These are phyloP conservation scores for Xylaria longipes DNA, from an alignment of 495 filamentous ascomycete genomes.

Conservation along the genomic window DNA sequence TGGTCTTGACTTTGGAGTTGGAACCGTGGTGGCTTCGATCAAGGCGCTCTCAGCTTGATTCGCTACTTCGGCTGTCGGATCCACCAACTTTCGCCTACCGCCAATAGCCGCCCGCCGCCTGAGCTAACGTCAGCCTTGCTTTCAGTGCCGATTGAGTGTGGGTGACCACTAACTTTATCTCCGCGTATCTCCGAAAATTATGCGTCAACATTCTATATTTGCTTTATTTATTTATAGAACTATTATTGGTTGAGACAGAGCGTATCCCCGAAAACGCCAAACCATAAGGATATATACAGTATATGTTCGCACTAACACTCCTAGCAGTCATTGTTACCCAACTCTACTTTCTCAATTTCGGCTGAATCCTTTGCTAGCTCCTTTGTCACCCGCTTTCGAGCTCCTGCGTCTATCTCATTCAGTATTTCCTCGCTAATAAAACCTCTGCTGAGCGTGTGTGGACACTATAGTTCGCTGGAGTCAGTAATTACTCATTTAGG, in stretches of 20 bases:
- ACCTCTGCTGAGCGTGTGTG: constrained; percentile 12
- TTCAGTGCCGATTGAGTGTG: constrained; percentile 1
- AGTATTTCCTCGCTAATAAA: background rate
- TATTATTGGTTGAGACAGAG: background rate
- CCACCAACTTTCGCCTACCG: background rate
- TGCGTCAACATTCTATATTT: background rate
- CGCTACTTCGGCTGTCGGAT: background rate
- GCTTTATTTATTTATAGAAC: constrained; percentile 2
- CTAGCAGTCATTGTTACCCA: background rate
- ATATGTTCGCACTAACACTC: background rate
- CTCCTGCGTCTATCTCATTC: background rate
- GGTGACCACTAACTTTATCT: background rate
- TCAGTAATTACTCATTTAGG: too few species aligned
- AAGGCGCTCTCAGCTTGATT: constrained; percentile 24
- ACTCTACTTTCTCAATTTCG: background rate
- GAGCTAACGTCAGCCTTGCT: constrained; percentile 23
- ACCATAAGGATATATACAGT: background rate
- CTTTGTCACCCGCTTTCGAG: background rate
- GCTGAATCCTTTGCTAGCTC: background rate
- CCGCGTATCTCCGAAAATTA: constrained; percentile 8
- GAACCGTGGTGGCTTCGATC: constrained; percentile 22
- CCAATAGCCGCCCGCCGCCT: constrained; percentile 4
- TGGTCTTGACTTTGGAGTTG: constrained; percentile 21
- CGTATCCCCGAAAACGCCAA: background rate
- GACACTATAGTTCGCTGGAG: too few species aligned